phyloP scores from a whole-genome alignment of 129 eudicot genomes.

The Erigeron canadensis region DNA sequence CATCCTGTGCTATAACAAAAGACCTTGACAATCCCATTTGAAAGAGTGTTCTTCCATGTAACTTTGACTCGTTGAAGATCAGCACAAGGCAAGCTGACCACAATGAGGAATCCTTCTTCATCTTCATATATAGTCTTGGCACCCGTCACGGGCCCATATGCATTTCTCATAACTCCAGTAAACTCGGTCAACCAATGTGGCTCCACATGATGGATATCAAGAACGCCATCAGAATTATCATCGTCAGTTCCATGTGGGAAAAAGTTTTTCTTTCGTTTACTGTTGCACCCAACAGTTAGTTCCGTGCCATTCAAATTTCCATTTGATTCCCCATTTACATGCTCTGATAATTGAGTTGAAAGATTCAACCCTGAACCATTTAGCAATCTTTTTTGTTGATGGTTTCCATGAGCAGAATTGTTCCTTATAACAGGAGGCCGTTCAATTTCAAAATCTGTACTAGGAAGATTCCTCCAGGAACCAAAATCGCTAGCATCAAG shows the following conservation, averaged over 20 bases:
- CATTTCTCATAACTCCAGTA: slow-evolving; percentile 72
- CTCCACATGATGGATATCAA: slow-evolving; percentile 49
- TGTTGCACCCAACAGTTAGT: slow-evolving; percentile 39
- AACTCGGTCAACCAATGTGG: slow-evolving; percentile 73
- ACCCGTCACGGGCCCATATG: slow-evolving; percentile 72
- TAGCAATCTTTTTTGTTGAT: slow-evolving; percentile 47
- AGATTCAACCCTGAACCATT: slow-evolving; percentile 66
- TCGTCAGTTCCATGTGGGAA: slow-evolving; percentile 54
- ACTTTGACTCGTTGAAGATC: slow-evolving; percentile 72
- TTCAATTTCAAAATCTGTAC: slow-evolving; percentile 59
- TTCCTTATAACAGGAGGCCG: slow-evolving; percentile 44
- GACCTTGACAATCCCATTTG: slow-evolving; percentile 74
- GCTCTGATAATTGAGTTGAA: slow-evolving; percentile 48
- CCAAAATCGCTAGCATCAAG: slow-evolving; percentile 64
- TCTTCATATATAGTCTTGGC: slow-evolving; percentile 84
- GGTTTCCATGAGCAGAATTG: slow-evolving; percentile 27
- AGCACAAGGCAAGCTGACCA: slow-evolving; percentile 70
- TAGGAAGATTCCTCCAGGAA: slow-evolving; percentile 54
- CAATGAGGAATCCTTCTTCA: slow-evolving; percentile 66
- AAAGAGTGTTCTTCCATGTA: slow-evolving; percentile 62
- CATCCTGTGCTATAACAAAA: slow-evolving; percentile 71
- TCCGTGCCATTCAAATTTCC: slow-evolving; percentile 47
- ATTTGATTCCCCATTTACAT: slow-evolving; percentile 40
- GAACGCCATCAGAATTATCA: slow-evolving; percentile 49
- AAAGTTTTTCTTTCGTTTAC: slow-evolving; percentile 52